These are phyloP conservation scores for Candida qinlingensis DNA, from an alignment of 805 yeast species.

Conservation along the genomic window DNA sequence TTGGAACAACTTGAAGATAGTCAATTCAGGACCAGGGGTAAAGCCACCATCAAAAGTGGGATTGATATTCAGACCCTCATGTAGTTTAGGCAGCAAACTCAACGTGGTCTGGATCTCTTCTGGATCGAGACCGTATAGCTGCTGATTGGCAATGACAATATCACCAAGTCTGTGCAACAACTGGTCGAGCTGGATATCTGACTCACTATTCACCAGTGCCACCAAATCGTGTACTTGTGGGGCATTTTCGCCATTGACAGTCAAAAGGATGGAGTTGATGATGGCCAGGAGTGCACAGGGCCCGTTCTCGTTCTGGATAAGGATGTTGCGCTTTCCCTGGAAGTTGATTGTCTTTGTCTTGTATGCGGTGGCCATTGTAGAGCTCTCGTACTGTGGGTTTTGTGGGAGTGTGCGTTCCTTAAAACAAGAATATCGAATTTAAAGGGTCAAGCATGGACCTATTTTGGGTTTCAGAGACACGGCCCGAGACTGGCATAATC, in stretches of 20 bases:
- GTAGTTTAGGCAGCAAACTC: conserved; percentile 54
- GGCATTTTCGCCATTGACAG: conserved; percentile 28
- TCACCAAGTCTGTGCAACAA: conserved; percentile 49
- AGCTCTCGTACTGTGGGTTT: too few relatives aligned
- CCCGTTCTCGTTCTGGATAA: conserved; percentile 77
- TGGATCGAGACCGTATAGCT: conserved; percentile 22
- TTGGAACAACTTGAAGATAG: conserved; percentile 53
- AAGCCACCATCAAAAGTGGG: conserved; percentile 66
- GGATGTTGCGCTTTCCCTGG: conserved; percentile 37
- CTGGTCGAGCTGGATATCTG: conserved; percentile 31
- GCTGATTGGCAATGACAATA: conserved; percentile 31
- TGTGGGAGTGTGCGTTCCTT: too few relatives aligned
- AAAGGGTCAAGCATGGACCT: too few relatives aligned
- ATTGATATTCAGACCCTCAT: conserved; percentile 67
- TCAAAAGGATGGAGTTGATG: conserved; percentile 60
- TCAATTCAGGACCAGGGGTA: conserved; percentile 44
- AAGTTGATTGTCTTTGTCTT: conserved; percentile 19
- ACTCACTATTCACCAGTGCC: conserved; percentile 27
- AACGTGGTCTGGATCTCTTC: conserved; percentile 40
- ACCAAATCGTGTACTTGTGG: conserved; percentile 25
- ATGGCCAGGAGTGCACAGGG: conserved; percentile 86
- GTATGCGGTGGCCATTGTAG: conserved; percentile 3
- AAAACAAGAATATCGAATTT: too few relatives aligned
- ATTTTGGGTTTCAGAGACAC: background rate
- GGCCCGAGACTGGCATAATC: background rate